Evolutionary conservation across 1,284 basidiomycete genomes (phyloP), one percentile per base, ranked within the genome.

Genomic region (Malassezia sympodialis): DNA sequence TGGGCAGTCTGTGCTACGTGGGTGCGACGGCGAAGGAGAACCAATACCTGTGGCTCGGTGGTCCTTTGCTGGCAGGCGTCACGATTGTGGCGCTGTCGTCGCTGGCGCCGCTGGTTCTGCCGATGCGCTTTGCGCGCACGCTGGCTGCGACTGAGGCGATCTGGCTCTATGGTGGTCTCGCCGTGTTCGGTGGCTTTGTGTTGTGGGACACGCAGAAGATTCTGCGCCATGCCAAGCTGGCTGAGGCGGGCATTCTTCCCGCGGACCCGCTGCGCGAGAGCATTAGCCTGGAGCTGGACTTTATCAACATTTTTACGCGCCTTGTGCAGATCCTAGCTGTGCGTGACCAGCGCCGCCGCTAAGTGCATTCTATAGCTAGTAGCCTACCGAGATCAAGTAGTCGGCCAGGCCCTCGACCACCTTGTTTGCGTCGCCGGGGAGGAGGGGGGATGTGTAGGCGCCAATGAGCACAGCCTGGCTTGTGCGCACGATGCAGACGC

Each of bases 21-120:
- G 89, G 89, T 28, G 88, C 88, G 8, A 93, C 90, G 17, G 89
- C 89, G 27, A 84, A 79, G 64, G 87, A 84, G 66, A 87, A 90
- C 76, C 85, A 83, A 73, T 93, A 85, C 74, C 77, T 93, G 28
- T 85, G 86, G 76, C 81, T 89, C 76, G 89, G 89, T 21, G 75
- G 76, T 14, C 76, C 76, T 1, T 66, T 78, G 37, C 67, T 93
- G 23, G 88, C 88, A 17, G 78, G 78, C 53, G 85, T 90, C 56
- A 83, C 89, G 19, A 87, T 91, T 32, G 87, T 93, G 21, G 87
- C 88, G 26, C 80, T 90, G 32, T 84, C 84, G 66, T 85, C 84
- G 35, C 77, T 93, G 35, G 88, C 90, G 7, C 90, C 89, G 0
- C 84, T 93, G 82, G 81, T 85, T 39, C 81, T 91, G 30, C 89